Conservation (phyloP, 2,329 filamentous ascomycete species). For the Exophiala dermatitidis region DNA sequence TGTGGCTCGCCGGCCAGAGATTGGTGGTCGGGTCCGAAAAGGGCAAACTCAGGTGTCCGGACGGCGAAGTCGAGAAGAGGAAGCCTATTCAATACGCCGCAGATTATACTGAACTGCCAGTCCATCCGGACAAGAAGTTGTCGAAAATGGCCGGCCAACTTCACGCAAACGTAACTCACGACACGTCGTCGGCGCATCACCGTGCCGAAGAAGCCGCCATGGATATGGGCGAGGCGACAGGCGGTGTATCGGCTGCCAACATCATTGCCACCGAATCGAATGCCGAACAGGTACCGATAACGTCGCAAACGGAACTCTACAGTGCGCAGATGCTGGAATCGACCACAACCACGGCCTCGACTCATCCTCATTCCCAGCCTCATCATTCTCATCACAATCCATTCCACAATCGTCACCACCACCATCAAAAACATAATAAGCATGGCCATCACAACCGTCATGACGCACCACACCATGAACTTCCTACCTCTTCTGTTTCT, state of each 20-base stretch:
- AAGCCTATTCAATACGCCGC: constrained; percentile 25
- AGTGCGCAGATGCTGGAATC: too few species aligned
- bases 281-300: neutral
- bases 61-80: constrained; percentile 19
- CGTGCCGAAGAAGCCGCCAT: constrained; percentile 13
- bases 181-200: constrained; percentile 14
- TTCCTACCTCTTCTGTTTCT: neutral
- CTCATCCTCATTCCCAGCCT: neutral
- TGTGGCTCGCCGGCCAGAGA: constrained; percentile 26
- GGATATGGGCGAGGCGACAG: neutral
- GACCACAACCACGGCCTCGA: neutral
- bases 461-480: neutral
- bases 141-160: constrained; percentile 1
- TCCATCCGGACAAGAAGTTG: constrained; percentile 20
- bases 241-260: constrained; percentile 10
- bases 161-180: constrained; percentile 1
- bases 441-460: too few species aligned
- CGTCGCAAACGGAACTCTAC: neutral
- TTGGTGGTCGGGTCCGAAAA: constrained; percentile 26
- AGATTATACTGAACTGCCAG: constrained; percentile 23
- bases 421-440: neutral
- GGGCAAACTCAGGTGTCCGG: constrained; percentile 22
- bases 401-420: neutral
- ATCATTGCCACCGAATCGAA: constrained; percentile 11
- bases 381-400: neutral